Evolutionary conservation across 73 alveolate species (phyloP).

Genomic region (Paramecium sexaurelia): DNA sequence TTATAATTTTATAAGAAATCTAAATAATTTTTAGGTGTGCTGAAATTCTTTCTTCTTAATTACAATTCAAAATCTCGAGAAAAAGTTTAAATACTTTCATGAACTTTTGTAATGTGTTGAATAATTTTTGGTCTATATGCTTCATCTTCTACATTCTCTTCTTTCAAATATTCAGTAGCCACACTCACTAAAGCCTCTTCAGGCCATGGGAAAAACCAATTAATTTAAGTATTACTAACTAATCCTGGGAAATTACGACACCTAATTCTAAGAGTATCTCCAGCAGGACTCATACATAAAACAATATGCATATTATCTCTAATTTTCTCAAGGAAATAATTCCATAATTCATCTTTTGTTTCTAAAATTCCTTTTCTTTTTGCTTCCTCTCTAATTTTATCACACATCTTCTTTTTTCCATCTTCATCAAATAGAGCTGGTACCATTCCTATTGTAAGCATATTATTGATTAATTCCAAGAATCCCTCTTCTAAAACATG

Average conservation of each 20-base stretch:
- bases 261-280: constrained; percentile 72
- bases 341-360: constrained; percentile 95
- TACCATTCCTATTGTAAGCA: constrained; percentile 90
- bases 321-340: constrained; percentile 70
- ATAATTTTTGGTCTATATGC: constrained; percentile 82
- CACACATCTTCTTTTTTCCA: constrained; percentile 92
- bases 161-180: constrained; percentile 90
- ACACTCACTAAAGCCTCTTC: constrained; percentile 85
- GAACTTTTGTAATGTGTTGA: constrained; percentile 93
- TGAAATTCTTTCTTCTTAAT: constrained; percentile 94
- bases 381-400: constrained; percentile 89
- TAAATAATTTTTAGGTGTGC: constrained; percentile 98
- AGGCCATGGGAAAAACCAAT: constrained; percentile 81
- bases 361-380: constrained; percentile 92
- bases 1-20: constrained; percentile 94
- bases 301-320: constrained; percentile 70
- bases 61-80: constrained; percentile 91
- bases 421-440: constrained; percentile 89
- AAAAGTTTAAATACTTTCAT: constrained; percentile 82
- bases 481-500: constrained; percentile 99
- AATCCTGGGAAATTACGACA: constrained; percentile 74
- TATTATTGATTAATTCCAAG: constrained; percentile 98
- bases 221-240: constrained; percentile 72
- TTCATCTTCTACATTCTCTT: constrained; percentile 82
- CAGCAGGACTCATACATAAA: constrained; percentile 77